A percentile compares a stretch with the other conserved stretches of the same genome.
Conservation (phyloP, 2,329 filamentous ascomycete genomes). For the Tricladium varicosporioides region DNA sequence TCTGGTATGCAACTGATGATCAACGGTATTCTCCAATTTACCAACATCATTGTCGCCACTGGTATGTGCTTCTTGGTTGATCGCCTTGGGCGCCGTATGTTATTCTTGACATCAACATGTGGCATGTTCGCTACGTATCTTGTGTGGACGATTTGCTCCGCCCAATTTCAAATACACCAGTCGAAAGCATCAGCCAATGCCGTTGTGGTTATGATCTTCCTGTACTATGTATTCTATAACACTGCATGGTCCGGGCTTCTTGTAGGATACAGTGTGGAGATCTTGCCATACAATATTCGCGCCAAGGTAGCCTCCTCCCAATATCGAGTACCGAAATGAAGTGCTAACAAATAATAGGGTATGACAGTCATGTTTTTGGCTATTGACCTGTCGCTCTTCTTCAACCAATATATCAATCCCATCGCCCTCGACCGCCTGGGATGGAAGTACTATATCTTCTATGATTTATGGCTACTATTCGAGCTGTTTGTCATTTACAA, state of each 20-base stretch:
- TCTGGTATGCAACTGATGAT: conserved; percentile 37
- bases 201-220: conserved; percentile 46
- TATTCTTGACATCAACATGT: conserved; percentile 26
- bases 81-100: conserved; percentile 27
- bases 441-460: conserved; percentile 43
- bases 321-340: too few species aligned
- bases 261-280: conserved; percentile 28
- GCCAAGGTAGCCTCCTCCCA: conserved; percentile 26
- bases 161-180: conserved; percentile 17
- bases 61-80: conserved; percentile 32
- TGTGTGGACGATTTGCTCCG: conserved; percentile 30
- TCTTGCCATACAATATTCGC: conserved; percentile 29
- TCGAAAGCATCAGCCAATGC: conserved; percentile 22
- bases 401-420: conserved; percentile 40
- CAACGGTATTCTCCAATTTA: conserved; percentile 32
- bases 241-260: conserved; percentile 30
- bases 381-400: conserved; percentile 41
- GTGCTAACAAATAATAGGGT: conserved; percentile 15
- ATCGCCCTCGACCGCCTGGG: conserved; percentile 37
- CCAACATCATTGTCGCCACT: conserved; percentile 25
- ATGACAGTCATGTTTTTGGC: conserved; percentile 41
- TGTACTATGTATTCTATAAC: conserved; percentile 45
- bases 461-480: conserved; percentile 34
- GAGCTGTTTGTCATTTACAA: conserved; percentile 24
- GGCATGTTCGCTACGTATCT: conserved; percentile 33